A percentile compares a stretch with the other conserved stretches of the same genome.
These are phyloP conservation scores for Lactarius akahatsu DNA, from an alignment of 768 basidiomycete genomes.

Conservation along the genomic window DNA sequence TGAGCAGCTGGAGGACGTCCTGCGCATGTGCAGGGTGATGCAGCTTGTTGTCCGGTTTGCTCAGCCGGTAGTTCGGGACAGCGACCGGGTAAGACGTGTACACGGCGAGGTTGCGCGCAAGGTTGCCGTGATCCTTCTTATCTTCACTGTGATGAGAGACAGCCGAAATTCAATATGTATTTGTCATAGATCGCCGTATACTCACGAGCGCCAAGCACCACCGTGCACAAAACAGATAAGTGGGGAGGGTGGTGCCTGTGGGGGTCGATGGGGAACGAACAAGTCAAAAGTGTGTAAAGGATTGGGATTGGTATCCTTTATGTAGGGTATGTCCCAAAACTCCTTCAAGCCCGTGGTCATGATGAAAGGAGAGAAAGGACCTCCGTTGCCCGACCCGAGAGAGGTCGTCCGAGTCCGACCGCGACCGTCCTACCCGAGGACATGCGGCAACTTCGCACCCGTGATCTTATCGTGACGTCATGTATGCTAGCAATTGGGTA, in stretches of 20 bases:
- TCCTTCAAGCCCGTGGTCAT: conserved; percentile 8
- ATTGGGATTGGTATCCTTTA: conserved; percentile 32
- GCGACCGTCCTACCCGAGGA: no score
- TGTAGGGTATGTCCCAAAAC: conserved; percentile 40
- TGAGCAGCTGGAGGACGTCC: conserved; percentile 62
- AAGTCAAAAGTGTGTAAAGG: conserved; percentile 54
- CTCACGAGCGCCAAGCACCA: conserved; percentile 81
- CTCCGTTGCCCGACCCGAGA: neutral
- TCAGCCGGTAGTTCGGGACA: conserved; percentile 78
- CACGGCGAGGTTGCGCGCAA: conserved; percentile 54
- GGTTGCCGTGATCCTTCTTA: conserved; percentile 55
- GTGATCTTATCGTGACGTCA: conserved; percentile 14
- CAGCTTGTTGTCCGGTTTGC: conserved; percentile 44
- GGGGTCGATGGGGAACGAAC: conserved; percentile 37
- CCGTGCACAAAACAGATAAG: conserved; percentile 77
- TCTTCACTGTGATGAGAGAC: conserved; percentile 54
- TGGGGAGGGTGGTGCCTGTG: conserved; percentile 32
- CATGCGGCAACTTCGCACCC: neutral
- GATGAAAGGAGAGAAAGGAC: neutral
- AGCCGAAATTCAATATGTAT: conserved; percentile 4
- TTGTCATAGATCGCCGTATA: conserved; percentile 11
- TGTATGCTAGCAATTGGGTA: neutral
- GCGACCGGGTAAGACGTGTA: conserved; percentile 58
- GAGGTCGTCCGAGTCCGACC: no score
- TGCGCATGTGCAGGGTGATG: conserved; percentile 70